Conservation (phyloP, 495 filamentous ascomycete species). For the Penicillium arizonense region DNA sequence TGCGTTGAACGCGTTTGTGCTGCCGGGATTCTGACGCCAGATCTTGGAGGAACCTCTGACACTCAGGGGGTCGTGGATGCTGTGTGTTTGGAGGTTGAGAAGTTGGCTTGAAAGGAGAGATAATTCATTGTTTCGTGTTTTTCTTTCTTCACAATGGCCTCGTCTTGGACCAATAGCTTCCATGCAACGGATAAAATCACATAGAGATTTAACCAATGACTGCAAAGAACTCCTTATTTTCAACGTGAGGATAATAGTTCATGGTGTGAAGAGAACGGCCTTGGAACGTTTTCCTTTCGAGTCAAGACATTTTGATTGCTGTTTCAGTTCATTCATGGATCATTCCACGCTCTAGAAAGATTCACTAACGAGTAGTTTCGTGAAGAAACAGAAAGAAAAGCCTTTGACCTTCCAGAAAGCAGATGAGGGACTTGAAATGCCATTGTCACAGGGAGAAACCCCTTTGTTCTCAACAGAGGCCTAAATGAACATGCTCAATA, state of each 20-base stretch:
- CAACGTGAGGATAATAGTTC: too few species aligned
- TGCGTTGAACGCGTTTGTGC: conserved; percentile 56
- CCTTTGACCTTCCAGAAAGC: not conserved
- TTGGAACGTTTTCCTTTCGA: not conserved
- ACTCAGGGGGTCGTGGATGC: conserved; percentile 57
- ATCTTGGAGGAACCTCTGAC: conserved; percentile 51
- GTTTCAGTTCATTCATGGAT: too few species aligned
- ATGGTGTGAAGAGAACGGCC: too few species aligned
- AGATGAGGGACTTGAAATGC: not conserved
- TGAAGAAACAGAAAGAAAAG: not conserved
- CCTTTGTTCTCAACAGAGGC: not conserved
- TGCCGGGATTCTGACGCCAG: conserved; percentile 48
- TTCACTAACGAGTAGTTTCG: not conserved
- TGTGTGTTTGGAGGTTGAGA: conserved; percentile 52
- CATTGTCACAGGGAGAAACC: conserved; percentile 2
- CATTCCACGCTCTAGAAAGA: not conserved
- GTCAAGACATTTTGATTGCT: not conserved
- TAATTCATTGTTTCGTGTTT: conserved; percentile 1
- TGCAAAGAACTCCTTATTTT: not conserved
- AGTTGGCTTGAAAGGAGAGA: conserved; percentile 5
- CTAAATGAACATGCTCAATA: not conserved
- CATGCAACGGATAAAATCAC: not conserved
- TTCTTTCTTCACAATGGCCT: not conserved
- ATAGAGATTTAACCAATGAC: not conserved
- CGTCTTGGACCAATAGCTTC: too few species aligned